Base-by-base conservation (phyloP, 176 grass and related monocot genomes). In the Pontederia crassipes region DNA sequence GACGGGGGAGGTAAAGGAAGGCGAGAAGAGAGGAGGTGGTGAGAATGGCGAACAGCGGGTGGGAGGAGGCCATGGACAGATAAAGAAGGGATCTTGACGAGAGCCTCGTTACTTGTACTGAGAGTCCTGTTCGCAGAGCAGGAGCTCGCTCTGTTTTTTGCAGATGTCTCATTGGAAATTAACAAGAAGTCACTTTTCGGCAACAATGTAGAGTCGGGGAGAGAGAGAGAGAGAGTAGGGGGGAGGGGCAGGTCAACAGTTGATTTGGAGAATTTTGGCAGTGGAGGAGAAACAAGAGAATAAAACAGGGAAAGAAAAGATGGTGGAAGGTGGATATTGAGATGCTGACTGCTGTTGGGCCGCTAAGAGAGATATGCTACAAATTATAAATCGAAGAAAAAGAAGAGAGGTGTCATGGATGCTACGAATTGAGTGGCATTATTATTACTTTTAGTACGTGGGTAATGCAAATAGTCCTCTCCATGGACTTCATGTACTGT, bases 1-100 rank as follows among this genome's bases (percentile, higher is more conserved):
- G 32, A 8, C 87, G 82, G 1, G 87, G 87, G 24, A 90, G 72
- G 82, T 90, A 90, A 57, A 90, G 87, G 61, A 82, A 47, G 47
- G 74, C 79, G 52, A 90, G 87, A 55, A 90, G 72, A 15, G 79
- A 71, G n/a, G 79, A 69, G 15, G 87, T 73, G 0, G 75, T 69
- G 0, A 77, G 47, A 1, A 74, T 71, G 10, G 87, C 63, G 48
- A 90, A 68, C 17, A 90, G 79, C 2, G 87, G 82, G 72, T 90
- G 75, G 13, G 35, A 10, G 50, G 55, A 10, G 66, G 54, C 11
- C 74, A 16, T 11, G 75, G 49, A 52, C 52, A 13, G 59, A 32
- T 28, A 57, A 57, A 47, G 10, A n/a, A 57, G 10, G 6, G 35
- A 69, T 69, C 53, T 56, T 15, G 52, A 69, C 32, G 56, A 32